Base-by-base conservation (phyloP, 2,329 filamentous ascomycete species). In the Aplosporella prunicola region DNA sequence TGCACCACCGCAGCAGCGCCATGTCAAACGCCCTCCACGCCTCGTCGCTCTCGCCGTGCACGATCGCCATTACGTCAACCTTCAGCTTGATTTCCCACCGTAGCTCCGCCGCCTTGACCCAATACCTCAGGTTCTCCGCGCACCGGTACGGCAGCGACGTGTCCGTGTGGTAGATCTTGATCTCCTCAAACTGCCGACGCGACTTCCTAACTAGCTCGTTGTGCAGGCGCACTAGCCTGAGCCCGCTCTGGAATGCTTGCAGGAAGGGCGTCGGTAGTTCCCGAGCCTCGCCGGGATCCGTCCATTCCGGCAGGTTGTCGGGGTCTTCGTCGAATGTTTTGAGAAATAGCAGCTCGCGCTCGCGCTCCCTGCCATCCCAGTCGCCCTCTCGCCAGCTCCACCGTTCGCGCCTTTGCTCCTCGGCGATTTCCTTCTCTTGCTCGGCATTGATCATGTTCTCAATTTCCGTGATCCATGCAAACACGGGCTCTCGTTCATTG, bases 81-180 rank as follows among this genome's bases (percentile, higher is more conserved):
- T 80, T 70, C 30, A 94, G 68, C 48, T 82, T 74, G 25, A 88
- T 75, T 61, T 96, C 91, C 80, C 89, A 98, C 39, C 91, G 78
- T 41, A 96, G 69, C 63, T 98, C 88, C 6, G 88, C 87, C 1
- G 89, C 91, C 66, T 98, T 98, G 61, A 83, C 75, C 89, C 91
- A 98, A 67, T 82, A 98, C 26, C 87, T 77, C 44, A 98, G 70
- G 57, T 98, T 98, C 50, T 98, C 91, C 3, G 88, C 86, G 45
- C 80, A 80, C 32, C 91, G 81, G 58, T 98, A 98, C 0, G 91
- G 91, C 62, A 96, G 96, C 43, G 78, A 80, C 8, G 91, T 89
- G 58, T 98, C 87, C n/a, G 78, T 80, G 58, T 96, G 91, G 59
- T 82, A 95, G 8, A 74, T 74, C 40, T 85, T 86, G 54, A 98